phyloP scores from a whole-genome alignment of 2,329 filamentous ascomycete genomes.

The Ascochyta fabae region DNA sequence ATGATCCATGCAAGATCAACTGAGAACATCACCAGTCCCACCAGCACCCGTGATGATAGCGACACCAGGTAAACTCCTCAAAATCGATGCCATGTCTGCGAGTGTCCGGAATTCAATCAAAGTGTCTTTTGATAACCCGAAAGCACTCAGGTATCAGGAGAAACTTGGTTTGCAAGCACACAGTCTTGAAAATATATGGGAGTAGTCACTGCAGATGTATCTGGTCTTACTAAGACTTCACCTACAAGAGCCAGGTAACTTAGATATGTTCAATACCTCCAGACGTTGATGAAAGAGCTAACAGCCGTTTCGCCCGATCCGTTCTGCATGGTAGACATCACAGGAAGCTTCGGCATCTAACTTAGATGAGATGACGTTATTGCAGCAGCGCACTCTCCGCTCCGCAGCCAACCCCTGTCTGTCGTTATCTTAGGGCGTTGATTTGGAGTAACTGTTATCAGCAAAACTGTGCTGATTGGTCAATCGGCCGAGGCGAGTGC shows the following conservation, averaged over 20 bases:
- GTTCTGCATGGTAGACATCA: neutral
- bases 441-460: slow-evolving; percentile 12
- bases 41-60: slow-evolving; percentile 46
- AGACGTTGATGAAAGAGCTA: too few relatives aligned
- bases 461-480: slow-evolving; percentile 1
- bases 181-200: too few relatives aligned
- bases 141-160: too few relatives aligned
- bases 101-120: neutral
- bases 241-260: too few relatives aligned
- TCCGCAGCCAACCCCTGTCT: too few relatives aligned
- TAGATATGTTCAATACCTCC: too few relatives aligned
- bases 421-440: slow-evolving; percentile 4
- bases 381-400: neutral
- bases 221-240: too few relatives aligned
- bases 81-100: slow-evolving; percentile 4
- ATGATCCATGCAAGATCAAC: neutral
- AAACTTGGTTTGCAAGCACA: too few relatives aligned
- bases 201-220: too few relatives aligned
- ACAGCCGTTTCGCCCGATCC: too few relatives aligned
- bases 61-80: slow-evolving; percentile 34
- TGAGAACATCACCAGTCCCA: slow-evolving; percentile 35
- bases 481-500: neutral
- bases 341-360: neutral
- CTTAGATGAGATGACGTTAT: neutral
- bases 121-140: too few relatives aligned